Base-by-base conservation (phyloP, 78 protist genomes). In the Mantamonas sphyraenae region DNA sequence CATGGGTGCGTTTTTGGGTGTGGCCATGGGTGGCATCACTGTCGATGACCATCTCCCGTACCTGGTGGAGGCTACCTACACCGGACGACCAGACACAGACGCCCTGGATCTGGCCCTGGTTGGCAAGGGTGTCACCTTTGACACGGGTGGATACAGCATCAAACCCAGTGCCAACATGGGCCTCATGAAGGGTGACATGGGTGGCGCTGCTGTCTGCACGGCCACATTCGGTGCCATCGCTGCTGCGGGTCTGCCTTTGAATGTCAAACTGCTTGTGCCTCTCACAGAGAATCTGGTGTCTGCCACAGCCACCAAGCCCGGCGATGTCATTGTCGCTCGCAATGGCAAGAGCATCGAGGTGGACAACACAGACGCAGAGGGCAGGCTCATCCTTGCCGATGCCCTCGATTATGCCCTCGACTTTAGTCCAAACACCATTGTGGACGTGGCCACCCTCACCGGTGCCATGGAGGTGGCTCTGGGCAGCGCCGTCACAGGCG, bases 291-390 rank as follows among this genome's bases (percentile, higher is more conserved):
- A 89, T 38, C 79, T 83, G 82, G 79, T 84, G 61, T 53, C 74
- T 5, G 85, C 83, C 1, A 57, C 42, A 5, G 86, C 94, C 22
- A 55, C 62, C 30, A 68, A 74, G 31, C 90, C 90, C 33, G 90
- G 85, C 31, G 90, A 89, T 47, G 51, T 89, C 37, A 38, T 82
- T 17, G 37, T 26, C 9, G 81, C 79, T 7, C 22, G 37, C 50
- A 73, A 60, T 26, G 91, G 93, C 35, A 67, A 64, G 64, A 74
- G 82, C 2, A 79, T 91, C 8, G 87, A 88, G 64, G 39, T 92
- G 31, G 86, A 86, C 80, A 92, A 92, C 84, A 89, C 94, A 22
- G 97, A 92, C 61, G 97, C 97, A 5, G 97, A 92, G 58, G 97
- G 97, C 34, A 66, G 91, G 39, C 56, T 91, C 16, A 74, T 82